A percentile compares a stretch with the other conserved stretches of the same genome.
These are phyloP conservation scores for Candida boidinii DNA, from an alignment of 805 yeast species.

Conservation along the genomic window DNA sequence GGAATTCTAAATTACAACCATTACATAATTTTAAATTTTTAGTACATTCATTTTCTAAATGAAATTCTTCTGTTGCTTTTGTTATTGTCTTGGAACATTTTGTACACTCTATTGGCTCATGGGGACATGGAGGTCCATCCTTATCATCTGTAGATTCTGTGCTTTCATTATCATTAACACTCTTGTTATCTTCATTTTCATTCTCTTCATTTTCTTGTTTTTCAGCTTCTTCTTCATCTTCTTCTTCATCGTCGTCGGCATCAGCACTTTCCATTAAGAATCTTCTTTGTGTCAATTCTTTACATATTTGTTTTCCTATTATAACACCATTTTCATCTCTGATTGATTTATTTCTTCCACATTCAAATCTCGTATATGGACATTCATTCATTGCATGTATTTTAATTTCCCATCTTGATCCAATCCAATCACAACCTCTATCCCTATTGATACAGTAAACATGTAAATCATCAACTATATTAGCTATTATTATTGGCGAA, in stretches of 20 bases:
- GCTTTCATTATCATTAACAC: neutral
- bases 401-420: slow-evolving; percentile 50
- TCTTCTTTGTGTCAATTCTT: slow-evolving; percentile 2
- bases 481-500: slow-evolving; percentile 51
- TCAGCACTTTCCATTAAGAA: neutral
- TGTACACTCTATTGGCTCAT: slow-evolving; percentile 26
- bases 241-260: slow-evolving; percentile 3
- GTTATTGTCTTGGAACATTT: slow-evolving; percentile 26
- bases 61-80: slow-evolving; percentile 23
- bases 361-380: slow-evolving; percentile 27
- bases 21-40: slow-evolving; percentile 28
- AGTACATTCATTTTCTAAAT: slow-evolving; percentile 30
- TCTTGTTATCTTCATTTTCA: neutral
- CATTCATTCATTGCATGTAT: slow-evolving; percentile 38
- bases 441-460: slow-evolving; percentile 44
- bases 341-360: slow-evolving; percentile 19
- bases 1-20: slow-evolving; percentile 35
- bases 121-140: slow-evolving; percentile 30
- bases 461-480: slow-evolving; percentile 50
- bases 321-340: slow-evolving; percentile 8
- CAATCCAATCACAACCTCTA: slow-evolving; percentile 50
- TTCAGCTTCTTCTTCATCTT: neutral
- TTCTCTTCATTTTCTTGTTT: slow-evolving; percentile 3
- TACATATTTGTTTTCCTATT: slow-evolving; percentile 10
- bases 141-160: neutral